Evolutionary conservation across 345 rosid genomes (phyloP).

Genomic region (Euphorbia lathyris): DNA sequence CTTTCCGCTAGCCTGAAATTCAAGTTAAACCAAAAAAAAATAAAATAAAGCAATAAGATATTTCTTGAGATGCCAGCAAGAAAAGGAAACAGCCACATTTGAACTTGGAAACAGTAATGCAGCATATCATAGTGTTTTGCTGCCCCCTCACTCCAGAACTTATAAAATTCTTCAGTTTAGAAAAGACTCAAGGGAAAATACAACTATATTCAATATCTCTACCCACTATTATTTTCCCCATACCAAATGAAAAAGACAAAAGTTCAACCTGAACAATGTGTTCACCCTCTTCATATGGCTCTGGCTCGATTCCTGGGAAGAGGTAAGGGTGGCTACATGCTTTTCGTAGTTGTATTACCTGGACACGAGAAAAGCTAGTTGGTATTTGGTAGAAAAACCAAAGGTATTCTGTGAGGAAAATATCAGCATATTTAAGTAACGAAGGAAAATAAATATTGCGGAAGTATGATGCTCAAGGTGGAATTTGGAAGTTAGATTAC

Average conservation of each 20-base stretch:
- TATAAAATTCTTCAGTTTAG: not conserved
- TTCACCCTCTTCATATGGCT: conserved; percentile 85
- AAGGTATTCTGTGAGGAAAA: conserved; percentile 12
- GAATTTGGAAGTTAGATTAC: conserved; percentile 39
- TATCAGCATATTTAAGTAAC: not conserved
- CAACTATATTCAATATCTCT: not conserved
- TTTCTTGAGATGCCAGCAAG: not conserved
- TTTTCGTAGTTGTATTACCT: conserved; percentile 88
- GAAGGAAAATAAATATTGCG: not conserved
- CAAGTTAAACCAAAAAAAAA: conserved; percentile 6
- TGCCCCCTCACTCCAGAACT: not conserved
- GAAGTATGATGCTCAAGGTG: not conserved
- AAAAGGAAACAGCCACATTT: not conserved
- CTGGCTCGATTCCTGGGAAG: conserved; percentile 91
- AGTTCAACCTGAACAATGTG: conserved; percentile 77
- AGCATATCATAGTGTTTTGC: not conserved
- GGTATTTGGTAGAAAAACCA: conserved; percentile 4
- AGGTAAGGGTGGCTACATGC: conserved; percentile 95
- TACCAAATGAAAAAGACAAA: conserved; percentile 4
- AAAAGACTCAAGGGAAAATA: not conserved
- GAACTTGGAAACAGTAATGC: conserved; percentile 6
- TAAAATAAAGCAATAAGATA: not conserved
- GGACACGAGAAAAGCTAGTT: conserved; percentile 16
- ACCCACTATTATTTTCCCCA: not conserved
- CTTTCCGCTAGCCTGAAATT: conserved; percentile 77